Conservation (phyloP, 2,329 filamentous ascomycete species). For the Zymoseptoria tritici region DNA sequence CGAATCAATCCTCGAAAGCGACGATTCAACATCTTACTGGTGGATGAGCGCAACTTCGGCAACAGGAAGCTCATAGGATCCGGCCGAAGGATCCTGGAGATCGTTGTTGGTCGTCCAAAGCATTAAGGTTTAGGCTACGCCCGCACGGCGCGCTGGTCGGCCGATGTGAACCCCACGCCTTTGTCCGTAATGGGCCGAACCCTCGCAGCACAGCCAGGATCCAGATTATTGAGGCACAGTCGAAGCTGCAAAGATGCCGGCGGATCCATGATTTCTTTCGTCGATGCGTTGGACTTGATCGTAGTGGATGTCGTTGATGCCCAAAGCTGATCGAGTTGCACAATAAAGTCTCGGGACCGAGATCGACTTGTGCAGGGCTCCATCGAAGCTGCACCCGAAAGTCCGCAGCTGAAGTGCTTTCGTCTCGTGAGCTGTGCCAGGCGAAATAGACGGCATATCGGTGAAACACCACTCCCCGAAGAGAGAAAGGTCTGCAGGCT, state of each 20-base stretch:
- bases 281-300: neutral
- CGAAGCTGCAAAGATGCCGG: neutral
- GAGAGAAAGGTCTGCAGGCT: neutral
- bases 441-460: slow-evolving; percentile 8
- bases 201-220: slow-evolving; percentile 9
- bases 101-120: neutral
- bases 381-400: neutral
- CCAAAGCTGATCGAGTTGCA: neutral
- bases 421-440: slow-evolving; percentile 14
- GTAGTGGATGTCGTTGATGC: neutral
- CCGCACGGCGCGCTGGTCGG: slow-evolving; percentile 10
- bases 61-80: slow-evolving; percentile 7
- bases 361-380: neutral
- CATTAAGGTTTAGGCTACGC: slow-evolving; percentile 19
- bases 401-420: neutral
- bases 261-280: neutral
- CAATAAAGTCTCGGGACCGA: slow-evolving; percentile 1
- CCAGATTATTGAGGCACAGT: slow-evolving; percentile 4
- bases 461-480: slow-evolving; percentile 10
- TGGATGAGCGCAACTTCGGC: slow-evolving; percentile 12
- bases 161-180: neutral
- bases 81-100: slow-evolving; percentile 6
- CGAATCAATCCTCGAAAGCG: slow-evolving; percentile 9
- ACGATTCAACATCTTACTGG: slow-evolving; percentile 13
- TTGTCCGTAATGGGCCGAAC: slow-evolving; percentile 13